Evolutionary conservation across 2,329 filamentous ascomycete genomes (phyloP).

Genomic region (Pestalotiopsis sp.): DNA sequence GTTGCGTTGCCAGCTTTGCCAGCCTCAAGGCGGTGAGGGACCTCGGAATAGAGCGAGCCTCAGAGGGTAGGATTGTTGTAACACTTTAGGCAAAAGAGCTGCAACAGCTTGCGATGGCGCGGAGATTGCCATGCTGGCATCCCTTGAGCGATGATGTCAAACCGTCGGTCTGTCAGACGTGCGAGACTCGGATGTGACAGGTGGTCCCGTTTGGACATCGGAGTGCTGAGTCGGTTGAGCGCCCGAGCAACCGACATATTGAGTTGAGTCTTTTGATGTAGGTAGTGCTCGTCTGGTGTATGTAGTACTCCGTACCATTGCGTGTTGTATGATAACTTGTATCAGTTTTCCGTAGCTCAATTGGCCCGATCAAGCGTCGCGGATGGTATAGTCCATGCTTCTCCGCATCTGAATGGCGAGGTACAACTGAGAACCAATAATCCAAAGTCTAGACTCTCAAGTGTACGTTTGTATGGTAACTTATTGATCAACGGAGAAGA

Average conservation of each 20-base stretch:
- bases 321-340: no score
- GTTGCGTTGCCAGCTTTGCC: no score
- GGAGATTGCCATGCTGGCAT: background rate
- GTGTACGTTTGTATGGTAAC: background rate
- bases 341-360: background rate
- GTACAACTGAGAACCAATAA: background rate
- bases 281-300: background rate
- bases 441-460: background rate
- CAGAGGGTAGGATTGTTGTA: conserved; percentile 9
- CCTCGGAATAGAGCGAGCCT: background rate
- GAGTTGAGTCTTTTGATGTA: background rate
- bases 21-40: conserved; percentile 6
- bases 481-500: background rate
- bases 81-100: conserved; percentile 9
- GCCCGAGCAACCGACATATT: background rate
- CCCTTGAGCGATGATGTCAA: conserved; percentile 5
- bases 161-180: background rate
- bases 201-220: background rate
- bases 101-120: background rate
- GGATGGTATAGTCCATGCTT: background rate
- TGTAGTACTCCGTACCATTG: background rate
- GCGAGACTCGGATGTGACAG: background rate
- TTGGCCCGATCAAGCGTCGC: background rate
- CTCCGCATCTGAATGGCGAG: background rate
- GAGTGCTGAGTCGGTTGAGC: background rate